These are phyloP conservation scores for Abrus pulchellus DNA, from an alignment of 306 rosid species.

Conservation along the genomic window DNA sequence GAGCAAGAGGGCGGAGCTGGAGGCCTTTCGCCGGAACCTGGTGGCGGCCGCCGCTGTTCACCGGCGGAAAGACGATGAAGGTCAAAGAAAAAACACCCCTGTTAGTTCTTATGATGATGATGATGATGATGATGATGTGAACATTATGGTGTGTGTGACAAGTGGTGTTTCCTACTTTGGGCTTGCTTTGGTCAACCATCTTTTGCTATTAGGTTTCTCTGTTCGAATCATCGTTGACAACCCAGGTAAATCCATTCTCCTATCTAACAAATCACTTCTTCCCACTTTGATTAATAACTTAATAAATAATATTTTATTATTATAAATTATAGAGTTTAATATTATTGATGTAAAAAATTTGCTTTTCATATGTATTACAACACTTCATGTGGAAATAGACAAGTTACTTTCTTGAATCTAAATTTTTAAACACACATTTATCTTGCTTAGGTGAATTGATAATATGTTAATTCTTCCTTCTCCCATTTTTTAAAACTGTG, in stretches of 20 bases:
- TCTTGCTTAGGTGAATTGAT: background rate
- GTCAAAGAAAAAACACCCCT: conserved; percentile 7
- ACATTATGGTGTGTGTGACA: conserved; percentile 72
- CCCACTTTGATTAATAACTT: no score
- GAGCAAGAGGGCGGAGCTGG: conserved; percentile 56
- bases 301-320: no score
- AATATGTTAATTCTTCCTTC: background rate
- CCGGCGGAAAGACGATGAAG: conserved; percentile 63
- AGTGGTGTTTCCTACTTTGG: conserved; percentile 87
- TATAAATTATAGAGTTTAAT: no score
- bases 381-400: no score
- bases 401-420: background rate
- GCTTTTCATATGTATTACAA: no score
- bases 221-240: conserved; percentile 71
- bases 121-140: conserved; percentile 49
- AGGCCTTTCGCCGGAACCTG: conserved; percentile 59
- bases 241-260: conserved; percentile 49
- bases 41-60: conserved; percentile 58
- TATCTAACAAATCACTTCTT: no score
- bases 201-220: conserved; percentile 77
- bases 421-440: background rate
- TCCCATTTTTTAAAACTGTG: background rate
- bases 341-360: no score
- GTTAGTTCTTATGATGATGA: conserved; percentile 25
- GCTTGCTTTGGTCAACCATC: conserved; percentile 72